phyloP scores from a whole-genome alignment of 768 basidiomycete genomes.

The Leccinum incarnatum region DNA sequence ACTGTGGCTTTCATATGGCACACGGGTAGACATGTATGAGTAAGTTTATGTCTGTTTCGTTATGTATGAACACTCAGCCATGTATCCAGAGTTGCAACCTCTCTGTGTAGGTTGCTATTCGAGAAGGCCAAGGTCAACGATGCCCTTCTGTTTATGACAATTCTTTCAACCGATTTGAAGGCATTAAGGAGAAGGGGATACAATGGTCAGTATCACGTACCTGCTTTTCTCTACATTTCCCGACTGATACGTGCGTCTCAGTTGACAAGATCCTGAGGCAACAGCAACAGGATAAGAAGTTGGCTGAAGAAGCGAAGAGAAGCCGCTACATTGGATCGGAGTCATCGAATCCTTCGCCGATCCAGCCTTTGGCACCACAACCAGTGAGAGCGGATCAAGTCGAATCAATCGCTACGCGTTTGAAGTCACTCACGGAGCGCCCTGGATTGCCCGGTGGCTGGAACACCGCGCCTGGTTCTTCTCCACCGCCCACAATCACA shows the following conservation, averaged over 20 bases:
- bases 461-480: constrained; percentile 15
- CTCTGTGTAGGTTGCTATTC: constrained; percentile 77
- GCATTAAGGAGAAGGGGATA: constrained; percentile 82
- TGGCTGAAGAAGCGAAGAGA: constrained; percentile 45
- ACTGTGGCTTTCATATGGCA: constrained; percentile 72
- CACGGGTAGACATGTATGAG: constrained; percentile 90
- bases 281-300: constrained; percentile 65
- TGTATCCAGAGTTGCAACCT: constrained; percentile 69
- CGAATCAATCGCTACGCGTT: constrained; percentile 6
- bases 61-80: background rate
- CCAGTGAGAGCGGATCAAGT: constrained; percentile 5
- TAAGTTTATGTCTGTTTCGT: constrained; percentile 39
- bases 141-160: constrained; percentile 86
- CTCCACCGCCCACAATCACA: constrained; percentile 7
- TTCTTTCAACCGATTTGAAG: constrained; percentile 85
- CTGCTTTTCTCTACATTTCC: constrained; percentile 2
- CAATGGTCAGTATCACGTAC: constrained; percentile 52
- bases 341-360: constrained; percentile 2
- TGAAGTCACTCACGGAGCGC: constrained; percentile 21
- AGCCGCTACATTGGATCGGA: constrained; percentile 25
- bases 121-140: constrained; percentile 81
- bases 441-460: constrained; percentile 23
- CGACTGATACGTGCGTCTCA: constrained; percentile 26
- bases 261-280: constrained; percentile 90
- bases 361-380: constrained; percentile 16